phyloP scores from a whole-genome alignment of 2,329 filamentous ascomycete genomes.

The Phyllosticta paracitricarpa region DNA sequence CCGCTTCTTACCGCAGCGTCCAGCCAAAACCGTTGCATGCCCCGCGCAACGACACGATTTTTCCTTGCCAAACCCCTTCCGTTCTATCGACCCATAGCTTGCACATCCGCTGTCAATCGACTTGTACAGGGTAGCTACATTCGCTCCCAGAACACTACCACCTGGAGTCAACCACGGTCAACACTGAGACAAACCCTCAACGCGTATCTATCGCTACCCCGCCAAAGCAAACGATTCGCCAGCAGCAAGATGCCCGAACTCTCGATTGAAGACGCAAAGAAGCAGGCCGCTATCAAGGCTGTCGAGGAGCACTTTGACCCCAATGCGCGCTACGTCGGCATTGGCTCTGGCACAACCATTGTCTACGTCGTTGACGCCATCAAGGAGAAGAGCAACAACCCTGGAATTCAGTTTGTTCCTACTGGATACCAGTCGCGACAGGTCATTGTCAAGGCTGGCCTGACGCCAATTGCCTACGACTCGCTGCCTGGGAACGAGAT shows the following conservation, averaged over 20 bases:
- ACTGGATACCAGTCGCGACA: conserved; percentile 87
- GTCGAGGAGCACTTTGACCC: conserved; percentile 60
- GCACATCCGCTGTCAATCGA: background rate
- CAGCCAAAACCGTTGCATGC: conserved; percentile 4
- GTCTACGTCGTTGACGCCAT: conserved; percentile 81
- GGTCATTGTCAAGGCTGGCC: conserved; percentile 68
- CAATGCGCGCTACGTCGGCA: conserved; percentile 57
- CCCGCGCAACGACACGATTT: conserved; percentile 2
- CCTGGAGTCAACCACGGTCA: background rate
- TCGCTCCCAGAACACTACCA: background rate
- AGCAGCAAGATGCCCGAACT: conserved; percentile 5
- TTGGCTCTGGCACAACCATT: conserved; percentile 73
- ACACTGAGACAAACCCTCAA: background rate
- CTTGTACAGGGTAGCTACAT: background rate
- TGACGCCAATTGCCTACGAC: conserved; percentile 69
- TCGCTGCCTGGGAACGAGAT: conserved; percentile 53
- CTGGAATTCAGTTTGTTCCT: conserved; percentile 71
- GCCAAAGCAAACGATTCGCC: background rate
- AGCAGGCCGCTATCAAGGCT: conserved; percentile 62
- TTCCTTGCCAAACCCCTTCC: background rate
- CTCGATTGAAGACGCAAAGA: conserved; percentile 61
- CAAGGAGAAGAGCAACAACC: conserved; percentile 29
- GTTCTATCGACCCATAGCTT: background rate
- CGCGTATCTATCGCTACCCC: background rate
- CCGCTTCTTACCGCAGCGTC: background rate